Evolutionary conservation across 192 early-diverging fungal species (phyloP), one percentile per base, ranked within the genome.

Genomic region (Phycomyces nitens): DNA sequence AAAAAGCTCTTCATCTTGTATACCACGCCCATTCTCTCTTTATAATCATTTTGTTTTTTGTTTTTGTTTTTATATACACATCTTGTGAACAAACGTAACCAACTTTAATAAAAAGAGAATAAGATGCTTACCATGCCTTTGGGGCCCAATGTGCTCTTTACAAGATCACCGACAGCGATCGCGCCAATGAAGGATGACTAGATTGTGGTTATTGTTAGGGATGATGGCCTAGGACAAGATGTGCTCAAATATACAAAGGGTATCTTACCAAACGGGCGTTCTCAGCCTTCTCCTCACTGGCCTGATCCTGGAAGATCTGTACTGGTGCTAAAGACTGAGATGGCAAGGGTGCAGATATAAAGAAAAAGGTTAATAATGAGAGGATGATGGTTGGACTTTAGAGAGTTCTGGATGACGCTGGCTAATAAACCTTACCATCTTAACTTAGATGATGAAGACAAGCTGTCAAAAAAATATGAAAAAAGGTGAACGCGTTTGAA

Each of bases 141-240:
- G 64, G 97, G 97, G 21, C 97, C 97, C 20, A 97, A 84, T 14
- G 97, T 97, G 72, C 88, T 92, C 73, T 97, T 97, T 58, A 99
- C 94, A 62, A 99, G 83, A 84, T 99, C 97, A 43, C 95, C 97
- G 51, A 99, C 91, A 55, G 97, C 97, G 71, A 99, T 99, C 41
- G 97, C 97, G 7, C 97, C 97, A 63, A 99, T 94, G 77, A 99
- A 93, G 8, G 93, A 93, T 8, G 91, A 85, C 91, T 93, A 51
- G 18, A 54, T 66, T 8, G 40, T 15, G 51, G 5, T 24, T 8
- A 56, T 23, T 57, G 21, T 60, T 21, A 50, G 44, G 39, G 40
- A 50, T 10, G 27, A 7, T 21, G 23, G 22, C 39, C 14, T 20
- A 23, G 34, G 15, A 8, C 27, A 40, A 53, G 41, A 40, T 43